Conservation (phyloP, 2,329 filamentous ascomycete species). For the Pestalotiopsis sp. region DNA sequence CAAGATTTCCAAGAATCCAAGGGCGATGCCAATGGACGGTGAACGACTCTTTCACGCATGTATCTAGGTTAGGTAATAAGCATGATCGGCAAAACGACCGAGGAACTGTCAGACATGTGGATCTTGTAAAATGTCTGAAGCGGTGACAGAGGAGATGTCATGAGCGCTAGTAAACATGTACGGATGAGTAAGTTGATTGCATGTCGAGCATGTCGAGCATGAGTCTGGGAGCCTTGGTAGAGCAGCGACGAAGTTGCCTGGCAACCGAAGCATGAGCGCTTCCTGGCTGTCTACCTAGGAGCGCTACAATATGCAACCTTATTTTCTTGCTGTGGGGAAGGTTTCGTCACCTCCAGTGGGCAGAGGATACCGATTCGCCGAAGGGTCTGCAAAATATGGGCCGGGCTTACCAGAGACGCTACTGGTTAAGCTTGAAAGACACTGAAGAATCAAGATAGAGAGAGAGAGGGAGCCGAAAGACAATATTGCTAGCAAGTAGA, state of each 20-base stretch:
- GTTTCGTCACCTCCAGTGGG: conserved; percentile 1
- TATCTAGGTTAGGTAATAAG: neutral
- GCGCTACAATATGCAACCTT: conserved; percentile 7
- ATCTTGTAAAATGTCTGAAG: neutral
- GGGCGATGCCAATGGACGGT: no score
- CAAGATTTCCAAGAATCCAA: no score
- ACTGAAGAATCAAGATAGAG: neutral
- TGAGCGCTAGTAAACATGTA: neutral
- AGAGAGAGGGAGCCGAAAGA: neutral
- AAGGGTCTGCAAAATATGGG: neutral
- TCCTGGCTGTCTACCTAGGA: neutral
- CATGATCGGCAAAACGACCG: neutral
- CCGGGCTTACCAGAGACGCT: neutral
- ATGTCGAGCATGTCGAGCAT: no score
- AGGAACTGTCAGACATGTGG: neutral
- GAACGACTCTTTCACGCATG: no score
- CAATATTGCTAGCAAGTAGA: neutral
- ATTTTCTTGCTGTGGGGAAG: neutral
- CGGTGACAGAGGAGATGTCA: neutral
- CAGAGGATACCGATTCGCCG: neutral
- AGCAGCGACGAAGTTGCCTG: neutral
- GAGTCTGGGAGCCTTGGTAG: neutral
- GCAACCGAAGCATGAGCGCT: neutral
- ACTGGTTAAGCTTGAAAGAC: neutral
- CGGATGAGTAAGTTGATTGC: no score